A percentile compares a stretch with the other conserved stretches of the same genome.
These are phyloP conservation scores for Phaeomoniella chlamydospora DNA, from an alignment of 2,329 filamentous ascomycete genomes.

Conservation along the genomic window DNA sequence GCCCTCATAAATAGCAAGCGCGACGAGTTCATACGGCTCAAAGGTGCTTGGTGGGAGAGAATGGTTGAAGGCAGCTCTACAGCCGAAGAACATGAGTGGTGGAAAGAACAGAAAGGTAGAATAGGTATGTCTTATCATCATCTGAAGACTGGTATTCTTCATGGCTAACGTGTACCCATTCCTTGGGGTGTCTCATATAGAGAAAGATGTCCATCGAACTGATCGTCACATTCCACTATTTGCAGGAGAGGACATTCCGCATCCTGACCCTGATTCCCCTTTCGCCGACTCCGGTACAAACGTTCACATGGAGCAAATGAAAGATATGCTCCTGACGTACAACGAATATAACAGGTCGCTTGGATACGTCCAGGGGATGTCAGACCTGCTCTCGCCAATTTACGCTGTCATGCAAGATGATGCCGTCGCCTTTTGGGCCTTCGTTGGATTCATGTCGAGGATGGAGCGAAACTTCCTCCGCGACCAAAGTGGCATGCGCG, in stretches of 20 bases:
- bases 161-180: constrained; percentile 29
- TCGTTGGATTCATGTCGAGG: constrained; percentile 88
- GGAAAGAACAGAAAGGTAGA: constrained; percentile 82
- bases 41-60: constrained; percentile 91
- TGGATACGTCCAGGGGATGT: constrained; percentile 98
- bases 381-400: constrained; percentile 84
- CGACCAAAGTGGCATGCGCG: constrained; percentile 91
- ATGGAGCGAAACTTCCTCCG: constrained; percentile 97
- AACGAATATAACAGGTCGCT: constrained; percentile 95
- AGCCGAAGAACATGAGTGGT: constrained; percentile 79
- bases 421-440: constrained; percentile 91
- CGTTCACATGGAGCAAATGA: constrained; percentile 95
- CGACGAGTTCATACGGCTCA: constrained; percentile 87
- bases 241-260: constrained; percentile 86
- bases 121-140: constrained; percentile 55
- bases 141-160: constrained; percentile 4
- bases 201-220: constrained; percentile 96
- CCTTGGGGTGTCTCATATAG: constrained; percentile 42
- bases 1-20: constrained; percentile 70
- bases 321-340: constrained; percentile 96
- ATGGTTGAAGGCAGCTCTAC: constrained; percentile 71
- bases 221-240: constrained; percentile 93
- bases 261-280: constrained; percentile 88
- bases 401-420: constrained; percentile 98
- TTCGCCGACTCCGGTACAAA: constrained; percentile 91